Evolutionary conservation across 257 asterid species (phyloP), one percentile per base, ranked within the genome.

Genomic region (Coffea canephora): DNA sequence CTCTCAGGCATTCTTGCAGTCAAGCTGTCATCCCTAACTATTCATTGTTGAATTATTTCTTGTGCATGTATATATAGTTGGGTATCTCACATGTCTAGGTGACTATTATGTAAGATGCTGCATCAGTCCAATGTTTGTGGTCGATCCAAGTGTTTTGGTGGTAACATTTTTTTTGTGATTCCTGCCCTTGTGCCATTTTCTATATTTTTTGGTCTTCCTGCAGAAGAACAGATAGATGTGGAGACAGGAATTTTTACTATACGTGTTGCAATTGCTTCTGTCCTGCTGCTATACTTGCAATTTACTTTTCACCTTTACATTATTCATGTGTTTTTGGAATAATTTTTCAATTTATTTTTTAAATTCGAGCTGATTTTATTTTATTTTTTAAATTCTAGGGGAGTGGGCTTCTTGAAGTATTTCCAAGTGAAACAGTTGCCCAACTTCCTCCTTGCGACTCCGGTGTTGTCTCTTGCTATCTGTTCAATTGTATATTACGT

Each of bases 341-440:
- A 18, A 39, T 39, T 39, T 39, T 39, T 39, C 43, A 39, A 39
- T 39, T 39, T 39, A 39, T 39, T 39, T 39, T 39, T 39, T 39
- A 39, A 39, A 39, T 39, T 39, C 43, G 4, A 39, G 43, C 4
- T 39, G 43, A 39, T 39, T 39, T 39, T 39, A 39, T 39, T 39
- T 39, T 39, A 39, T 39, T 39, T 39, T 57, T 86, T 39, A 39
- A 39, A 39, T 39, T 83, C 57, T 91, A 95, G 99, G 99, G 97
- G 95, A 73, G 97, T 93, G 73, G 98, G 99, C 71, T 92, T 95
- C 87, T 89, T 95, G 76, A 90, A 83, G 87, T 95, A 95, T 84
- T 95, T 95, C 82, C 92, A 91, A 85, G 84, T 90, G 69, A 95
- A 90, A 81, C 99, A 95, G 90, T 82, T 93, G 79, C 98, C 99